Base-by-base conservation (phyloP, 108 stramenopile species). In the Skeletonema tropicum region DNA sequence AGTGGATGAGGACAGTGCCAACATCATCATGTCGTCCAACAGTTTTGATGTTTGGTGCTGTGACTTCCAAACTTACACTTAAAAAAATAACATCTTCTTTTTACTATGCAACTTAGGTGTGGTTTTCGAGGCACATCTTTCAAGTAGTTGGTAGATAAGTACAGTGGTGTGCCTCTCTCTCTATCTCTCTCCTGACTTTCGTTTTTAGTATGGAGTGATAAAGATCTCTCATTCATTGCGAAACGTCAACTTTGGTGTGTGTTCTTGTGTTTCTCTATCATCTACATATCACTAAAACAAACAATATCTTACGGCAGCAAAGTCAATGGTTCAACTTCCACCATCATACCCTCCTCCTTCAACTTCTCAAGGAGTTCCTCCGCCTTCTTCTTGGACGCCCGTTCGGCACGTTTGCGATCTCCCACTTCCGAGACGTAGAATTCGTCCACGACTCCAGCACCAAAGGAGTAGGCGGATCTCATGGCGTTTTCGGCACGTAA, bases 361-460 rank as follows among this genome's bases (percentile, higher is more conserved):
- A 78, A 52, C 42, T 78, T 78, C 17, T 70, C 77, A 10, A 39
- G 30, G 58, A 78, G 70, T 49, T 55, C 70, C 60, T 78, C 77
- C 6, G 77, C 77, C 38, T 64, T 78, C 48, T 78, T 78, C 58
- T 62, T 35, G 3, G 77, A 70, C 42, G 70, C 70, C 71, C 65
- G 71, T 25, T 64, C 64, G 14, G 64, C 70, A 36, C 69, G 68
- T 39, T 65, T 64, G 6, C 68, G 62, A 15, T 48, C 65, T 26
- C 77, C 68, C 0, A 39, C 42, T 70, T 68, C 76, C 0, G 69
- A 42, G 15, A 71, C 70, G 38, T 78, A 78, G 67, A 78, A 78
- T 58, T 78, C 77, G 30, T 78, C 77, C 13, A 78, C 77, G 9
- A 78, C 77, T 36, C 77, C 77, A 10, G 77, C 70, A 4, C 77